Percentiles rank a stretch among this genome's conserved stretches.
Conservation (phyloP, 805 yeast genomes). For the Suhomyces sp. region DNA sequence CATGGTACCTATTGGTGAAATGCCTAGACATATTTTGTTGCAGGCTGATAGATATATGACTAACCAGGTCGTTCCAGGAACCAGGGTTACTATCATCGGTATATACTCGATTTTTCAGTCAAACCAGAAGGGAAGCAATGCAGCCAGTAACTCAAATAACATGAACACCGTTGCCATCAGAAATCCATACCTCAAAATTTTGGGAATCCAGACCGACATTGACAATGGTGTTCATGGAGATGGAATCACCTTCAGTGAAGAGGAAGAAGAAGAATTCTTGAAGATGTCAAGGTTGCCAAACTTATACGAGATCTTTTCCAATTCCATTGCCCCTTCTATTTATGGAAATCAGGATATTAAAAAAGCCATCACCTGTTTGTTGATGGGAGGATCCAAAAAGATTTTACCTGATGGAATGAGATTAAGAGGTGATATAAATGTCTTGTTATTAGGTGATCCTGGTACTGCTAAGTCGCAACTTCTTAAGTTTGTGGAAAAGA, state of each 20-base stretch:
- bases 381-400: conserved; percentile 94
- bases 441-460: conserved; percentile 92
- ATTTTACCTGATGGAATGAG: conserved; percentile 94
- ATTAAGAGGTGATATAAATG: conserved; percentile 95
- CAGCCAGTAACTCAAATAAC: conserved; percentile 18
- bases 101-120: conserved; percentile 85
- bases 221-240: conserved; percentile 64
- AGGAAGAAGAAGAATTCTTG: conserved; percentile 90
- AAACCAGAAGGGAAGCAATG: conserved; percentile 50
- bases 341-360: conserved; percentile 93
- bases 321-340: conserved; percentile 93
- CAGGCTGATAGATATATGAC: conserved; percentile 89
- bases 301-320: conserved; percentile 79
- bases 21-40: conserved; percentile 90
- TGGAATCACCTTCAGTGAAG: conserved; percentile 70
- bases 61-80: conserved; percentile 91
- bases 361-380: conserved; percentile 85
- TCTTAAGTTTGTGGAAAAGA: conserved; percentile 91
- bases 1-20: conserved; percentile 97
- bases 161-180: conserved; percentile 78
- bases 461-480: conserved; percentile 98
- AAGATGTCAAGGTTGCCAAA: conserved; percentile 79
- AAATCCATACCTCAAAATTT: conserved; percentile 82
- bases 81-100: conserved; percentile 88
- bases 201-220: conserved; percentile 85